phyloP scores from a whole-genome alignment of 2,329 filamentous ascomycete genomes.

The Colletotrichum aenigma region DNA sequence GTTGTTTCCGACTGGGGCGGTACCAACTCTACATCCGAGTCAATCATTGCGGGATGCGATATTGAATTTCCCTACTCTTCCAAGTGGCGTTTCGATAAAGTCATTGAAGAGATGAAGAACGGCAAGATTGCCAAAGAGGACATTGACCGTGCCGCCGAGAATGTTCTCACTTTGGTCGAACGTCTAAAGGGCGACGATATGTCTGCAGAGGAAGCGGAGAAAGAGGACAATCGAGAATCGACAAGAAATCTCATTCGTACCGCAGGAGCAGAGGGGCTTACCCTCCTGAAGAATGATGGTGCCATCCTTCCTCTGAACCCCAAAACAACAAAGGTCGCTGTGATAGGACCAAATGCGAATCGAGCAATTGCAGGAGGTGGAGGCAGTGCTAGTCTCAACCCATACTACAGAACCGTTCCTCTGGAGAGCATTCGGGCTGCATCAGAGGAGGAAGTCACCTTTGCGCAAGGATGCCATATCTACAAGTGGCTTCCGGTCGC shows the following conservation, averaged over 20 bases:
- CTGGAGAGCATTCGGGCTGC: slow-evolving; percentile 64
- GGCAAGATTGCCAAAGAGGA: slow-evolving; percentile 51
- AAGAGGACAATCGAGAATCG: slow-evolving; percentile 60
- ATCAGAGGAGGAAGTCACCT: slow-evolving; percentile 60
- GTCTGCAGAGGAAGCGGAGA: slow-evolving; percentile 60
- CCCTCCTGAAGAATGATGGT: slow-evolving; percentile 67
- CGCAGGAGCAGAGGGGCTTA: slow-evolving; percentile 66
- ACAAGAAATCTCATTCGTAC: slow-evolving; percentile 64
- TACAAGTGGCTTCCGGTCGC: slow-evolving; percentile 70
- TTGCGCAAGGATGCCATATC: slow-evolving; percentile 66
- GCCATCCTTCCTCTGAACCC: slow-evolving; percentile 62
- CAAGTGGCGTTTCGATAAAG: slow-evolving; percentile 62
- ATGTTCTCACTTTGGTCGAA: slow-evolving; percentile 64
- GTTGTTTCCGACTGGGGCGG: slow-evolving; percentile 67
- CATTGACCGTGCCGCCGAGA: slow-evolving; percentile 63
- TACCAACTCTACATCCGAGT: slow-evolving; percentile 59
- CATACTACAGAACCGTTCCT: slow-evolving; percentile 70
- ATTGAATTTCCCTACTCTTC: slow-evolving; percentile 62
- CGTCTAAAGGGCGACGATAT: slow-evolving; percentile 66
- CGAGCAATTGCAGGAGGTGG: slow-evolving; percentile 71
- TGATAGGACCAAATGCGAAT: slow-evolving; percentile 72
- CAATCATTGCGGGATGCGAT: slow-evolving; percentile 60
- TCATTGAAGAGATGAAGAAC: slow-evolving; percentile 54
- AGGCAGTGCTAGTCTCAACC: slow-evolving; percentile 70
- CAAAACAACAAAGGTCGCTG: slow-evolving; percentile 61